A percentile compares a stretch with the other conserved stretches of the same genome.
Conservation (phyloP, 164 flowering plant genomes). For the Brasenia schreberi region DNA sequence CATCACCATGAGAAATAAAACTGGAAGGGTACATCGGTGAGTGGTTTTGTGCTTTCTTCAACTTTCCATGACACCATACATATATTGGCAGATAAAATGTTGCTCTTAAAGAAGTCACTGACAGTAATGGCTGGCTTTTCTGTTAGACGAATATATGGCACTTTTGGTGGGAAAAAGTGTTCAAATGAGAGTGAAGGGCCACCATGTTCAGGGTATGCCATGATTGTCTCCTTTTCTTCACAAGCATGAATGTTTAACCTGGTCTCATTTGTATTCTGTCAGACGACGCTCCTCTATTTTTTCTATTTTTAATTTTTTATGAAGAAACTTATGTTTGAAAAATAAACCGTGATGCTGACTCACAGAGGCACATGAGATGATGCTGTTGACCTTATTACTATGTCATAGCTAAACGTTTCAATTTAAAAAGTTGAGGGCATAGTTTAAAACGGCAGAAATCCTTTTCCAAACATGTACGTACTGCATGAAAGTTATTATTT, state of each 20-base stretch:
- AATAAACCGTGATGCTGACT: not conserved
- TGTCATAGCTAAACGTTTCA: not conserved
- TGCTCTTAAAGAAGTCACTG: no score
- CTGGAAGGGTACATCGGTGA: slow-evolving; percentile 60
- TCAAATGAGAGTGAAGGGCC: slow-evolving; percentile 62
- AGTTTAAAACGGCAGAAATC: no score
- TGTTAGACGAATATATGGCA: slow-evolving; percentile 70
- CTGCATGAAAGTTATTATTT: no score
- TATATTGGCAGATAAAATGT: no score
- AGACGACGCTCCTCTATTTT: not conserved
- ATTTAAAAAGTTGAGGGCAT: no score
- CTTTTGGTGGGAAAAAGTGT: slow-evolving; percentile 63
- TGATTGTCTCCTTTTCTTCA: not conserved
- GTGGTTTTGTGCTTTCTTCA: not conserved
- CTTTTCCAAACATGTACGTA: no score
- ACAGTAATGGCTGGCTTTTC: no score
- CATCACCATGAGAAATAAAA: slow-evolving; percentile 47
- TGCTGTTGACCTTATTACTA: not conserved
- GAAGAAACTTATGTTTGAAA: not conserved
- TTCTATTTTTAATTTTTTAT: not conserved
- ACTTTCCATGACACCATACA: no score
- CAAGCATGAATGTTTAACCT: not conserved
- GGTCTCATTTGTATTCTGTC: no score
- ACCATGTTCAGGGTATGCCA: slow-evolving; percentile 80
- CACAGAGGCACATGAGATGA: not conserved